Percentiles rank a stretch among this genome's conserved stretches.
These are phyloP conservation scores for Platismatia glauca DNA, from an alignment of 495 filamentous ascomycete species.

Conservation along the genomic window DNA sequence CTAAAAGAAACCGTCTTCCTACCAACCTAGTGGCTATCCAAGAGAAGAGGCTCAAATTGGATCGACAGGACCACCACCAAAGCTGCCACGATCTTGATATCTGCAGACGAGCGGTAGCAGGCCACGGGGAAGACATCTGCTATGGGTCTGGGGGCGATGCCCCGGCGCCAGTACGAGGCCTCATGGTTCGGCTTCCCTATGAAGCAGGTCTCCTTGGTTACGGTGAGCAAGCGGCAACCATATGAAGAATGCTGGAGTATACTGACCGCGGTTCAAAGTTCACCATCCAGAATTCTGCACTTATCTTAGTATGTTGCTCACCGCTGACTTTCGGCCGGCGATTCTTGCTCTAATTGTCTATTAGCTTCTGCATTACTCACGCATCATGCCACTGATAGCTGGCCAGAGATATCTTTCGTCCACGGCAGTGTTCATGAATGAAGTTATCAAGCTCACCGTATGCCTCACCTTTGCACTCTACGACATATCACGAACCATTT, in stretches of 20 bases:
- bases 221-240: slow-evolving; percentile 43
- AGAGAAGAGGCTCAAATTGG: neutral
- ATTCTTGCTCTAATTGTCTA: slow-evolving; percentile 13
- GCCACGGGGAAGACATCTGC: neutral
- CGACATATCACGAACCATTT: slow-evolving; percentile 67
- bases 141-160: slow-evolving; percentile 12
- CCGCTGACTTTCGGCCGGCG: neutral
- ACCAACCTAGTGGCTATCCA: neutral
- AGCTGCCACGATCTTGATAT: neutral
- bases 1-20: neutral
- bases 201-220: slow-evolving; percentile 70
- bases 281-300: slow-evolving; percentile 68
- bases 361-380: slow-evolving; percentile 84
- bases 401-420: slow-evolving; percentile 86
- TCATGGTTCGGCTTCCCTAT: slow-evolving; percentile 55
- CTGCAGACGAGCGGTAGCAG: neutral
- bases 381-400: slow-evolving; percentile 74
- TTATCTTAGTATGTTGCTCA: slow-evolving; percentile 54
- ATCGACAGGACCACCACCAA: neutral
- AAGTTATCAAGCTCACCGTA: slow-evolving; percentile 81
- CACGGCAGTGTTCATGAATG: slow-evolving; percentile 89
- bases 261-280: slow-evolving; percentile 44
- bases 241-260: slow-evolving; percentile 9
- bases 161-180: slow-evolving; percentile 15
- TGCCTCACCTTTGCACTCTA: slow-evolving; percentile 79